phyloP scores from a whole-genome alignment of 371 early-diverging fungal species.

The Mortierella sp. region DNA sequence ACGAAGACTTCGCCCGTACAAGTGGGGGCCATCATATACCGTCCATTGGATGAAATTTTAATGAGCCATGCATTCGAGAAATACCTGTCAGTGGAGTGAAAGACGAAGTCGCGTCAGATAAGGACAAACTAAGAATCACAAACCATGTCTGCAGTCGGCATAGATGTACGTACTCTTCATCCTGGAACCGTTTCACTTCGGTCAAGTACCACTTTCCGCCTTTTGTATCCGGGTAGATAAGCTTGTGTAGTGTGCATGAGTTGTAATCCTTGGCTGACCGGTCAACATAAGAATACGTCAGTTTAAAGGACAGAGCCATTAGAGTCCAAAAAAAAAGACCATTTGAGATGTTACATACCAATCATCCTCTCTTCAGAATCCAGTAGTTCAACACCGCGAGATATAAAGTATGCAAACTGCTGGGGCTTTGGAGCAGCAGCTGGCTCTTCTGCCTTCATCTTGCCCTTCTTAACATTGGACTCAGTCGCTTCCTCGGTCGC shows the following conservation, averaged over 20 bases:
- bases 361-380: slow-evolving; percentile 85
- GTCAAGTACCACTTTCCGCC: slow-evolving; percentile 77
- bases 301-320: not conserved
- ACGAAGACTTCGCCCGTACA: slow-evolving; percentile 88
- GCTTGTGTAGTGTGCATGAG: slow-evolving; percentile 81
- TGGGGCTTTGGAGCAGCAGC: slow-evolving; percentile 34
- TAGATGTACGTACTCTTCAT: slow-evolving; percentile 72
- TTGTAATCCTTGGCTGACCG: slow-evolving; percentile 80
- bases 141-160: no score
- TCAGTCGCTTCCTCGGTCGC: slow-evolving; percentile 16
- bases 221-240: slow-evolving; percentile 78
- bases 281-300: not conserved
- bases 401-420: slow-evolving; percentile 80
- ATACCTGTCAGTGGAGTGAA: slow-evolving; percentile 61
- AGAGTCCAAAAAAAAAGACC: not conserved
- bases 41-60: slow-evolving; percentile 85
- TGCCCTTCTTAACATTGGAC: slow-evolving; percentile 35
- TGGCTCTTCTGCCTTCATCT: slow-evolving; percentile 30
- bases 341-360: slow-evolving; percentile 60
- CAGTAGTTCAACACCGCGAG: slow-evolving; percentile 89
- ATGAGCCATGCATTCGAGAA: slow-evolving; percentile 93
- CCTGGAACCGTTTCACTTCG: slow-evolving; percentile 75
- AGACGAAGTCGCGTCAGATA: not conserved
- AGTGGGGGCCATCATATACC: slow-evolving; percentile 89
- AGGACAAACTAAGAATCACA: not conserved